These are phyloP conservation scores for Candida silvicultrix DNA, from an alignment of 805 yeast species.

Conservation along the genomic window DNA sequence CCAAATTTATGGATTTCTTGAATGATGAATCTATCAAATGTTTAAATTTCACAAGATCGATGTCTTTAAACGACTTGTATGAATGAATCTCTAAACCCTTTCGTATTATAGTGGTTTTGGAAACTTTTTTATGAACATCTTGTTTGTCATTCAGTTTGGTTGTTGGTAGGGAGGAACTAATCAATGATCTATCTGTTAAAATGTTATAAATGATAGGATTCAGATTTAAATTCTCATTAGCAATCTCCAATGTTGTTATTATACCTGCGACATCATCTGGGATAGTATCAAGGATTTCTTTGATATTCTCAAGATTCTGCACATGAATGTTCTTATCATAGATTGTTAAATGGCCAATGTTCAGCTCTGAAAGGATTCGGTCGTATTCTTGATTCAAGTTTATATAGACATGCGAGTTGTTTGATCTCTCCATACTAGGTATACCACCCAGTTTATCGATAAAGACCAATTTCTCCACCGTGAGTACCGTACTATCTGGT, in stretches of 20 bases:
- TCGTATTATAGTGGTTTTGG: constrained; percentile 67
- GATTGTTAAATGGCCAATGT: constrained; percentile 47
- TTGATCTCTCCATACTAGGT: constrained; percentile 77
- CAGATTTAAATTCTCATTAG: constrained; percentile 40
- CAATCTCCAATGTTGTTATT: constrained; percentile 77
- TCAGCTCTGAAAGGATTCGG: constrained; percentile 57
- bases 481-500: constrained; percentile 16
- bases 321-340: constrained; percentile 46
- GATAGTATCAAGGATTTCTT: constrained; percentile 36
- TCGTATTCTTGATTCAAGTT: constrained; percentile 79
- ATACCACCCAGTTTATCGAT: constrained; percentile 86
- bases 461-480: constrained; percentile 76
- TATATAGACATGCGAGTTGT: constrained; percentile 80
- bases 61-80: constrained; percentile 8
- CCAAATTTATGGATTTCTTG: constrained; percentile 55
- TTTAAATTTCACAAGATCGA: constrained; percentile 50
- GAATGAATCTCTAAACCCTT: constrained; percentile 50
- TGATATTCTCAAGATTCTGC: constrained; percentile 63
- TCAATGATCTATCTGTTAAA: constrained; percentile 83
- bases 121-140: constrained; percentile 17
- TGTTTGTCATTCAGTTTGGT: constrained; percentile 26
- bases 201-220: constrained; percentile 90
- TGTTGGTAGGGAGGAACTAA: constrained; percentile 87
- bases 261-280: constrained; percentile 69
- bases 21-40: constrained; percentile 74